phyloP scores from a whole-genome alignment of 2,329 filamentous ascomycete genomes.

The Trichoderma lentiforme region DNA sequence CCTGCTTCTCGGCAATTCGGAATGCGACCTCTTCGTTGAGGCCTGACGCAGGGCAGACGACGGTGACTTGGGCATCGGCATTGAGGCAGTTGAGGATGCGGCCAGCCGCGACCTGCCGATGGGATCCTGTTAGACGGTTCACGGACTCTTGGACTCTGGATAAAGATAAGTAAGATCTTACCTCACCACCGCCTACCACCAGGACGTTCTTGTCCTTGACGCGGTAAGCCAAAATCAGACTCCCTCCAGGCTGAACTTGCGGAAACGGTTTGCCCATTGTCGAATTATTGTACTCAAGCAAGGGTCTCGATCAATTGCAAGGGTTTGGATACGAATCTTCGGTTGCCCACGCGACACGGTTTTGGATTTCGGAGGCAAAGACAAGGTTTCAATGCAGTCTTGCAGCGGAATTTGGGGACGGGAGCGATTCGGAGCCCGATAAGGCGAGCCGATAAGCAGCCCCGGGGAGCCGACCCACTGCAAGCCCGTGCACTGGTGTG shows the following conservation, averaged over 20 bases:
- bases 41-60: conserved; percentile 75
- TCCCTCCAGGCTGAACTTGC: conserved; percentile 82
- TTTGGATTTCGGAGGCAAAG: not conserved
- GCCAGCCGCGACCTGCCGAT: conserved; percentile 79
- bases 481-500: not conserved
- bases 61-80: conserved; percentile 84
- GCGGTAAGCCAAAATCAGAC: conserved; percentile 94
- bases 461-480: not conserved
- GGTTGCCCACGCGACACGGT: conserved; percentile 9
- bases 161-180: conserved; percentile 39
- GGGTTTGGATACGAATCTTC: not conserved
- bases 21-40: conserved; percentile 86
- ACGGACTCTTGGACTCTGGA: not conserved
- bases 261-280: conserved; percentile 58
- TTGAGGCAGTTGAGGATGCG: conserved; percentile 93
- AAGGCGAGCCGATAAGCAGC: not conserved
- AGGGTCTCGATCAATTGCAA: conserved; percentile 17
- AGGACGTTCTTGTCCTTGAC: conserved; percentile 82
- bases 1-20: conserved; percentile 70
- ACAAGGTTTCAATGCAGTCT: not conserved
- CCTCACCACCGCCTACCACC: conserved; percentile 94
- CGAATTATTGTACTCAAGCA: conserved; percentile 4
- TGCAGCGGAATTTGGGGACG: not conserved
- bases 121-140: conserved; percentile 20
- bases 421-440: not conserved